phyloP scores from a whole-genome alignment of 768 basidiomycete genomes.

The Psilocybe cyanescens region DNA sequence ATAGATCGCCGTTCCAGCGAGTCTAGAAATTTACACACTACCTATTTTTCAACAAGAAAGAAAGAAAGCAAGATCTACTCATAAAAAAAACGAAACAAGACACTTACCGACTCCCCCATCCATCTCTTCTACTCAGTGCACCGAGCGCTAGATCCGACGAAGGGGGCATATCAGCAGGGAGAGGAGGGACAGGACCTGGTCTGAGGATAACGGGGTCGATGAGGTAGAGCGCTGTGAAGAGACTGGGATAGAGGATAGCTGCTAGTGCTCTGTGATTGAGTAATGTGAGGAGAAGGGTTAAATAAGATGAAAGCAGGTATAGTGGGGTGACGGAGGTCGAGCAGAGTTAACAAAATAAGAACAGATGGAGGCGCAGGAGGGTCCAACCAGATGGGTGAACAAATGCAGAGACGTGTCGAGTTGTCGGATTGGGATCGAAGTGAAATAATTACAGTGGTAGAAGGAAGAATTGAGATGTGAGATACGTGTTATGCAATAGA shows the following conservation, averaged over 20 bases:
- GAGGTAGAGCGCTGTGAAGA: conserved; percentile 76
- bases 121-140: conserved; percentile 60
- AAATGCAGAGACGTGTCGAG: neutral
- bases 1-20: no score
- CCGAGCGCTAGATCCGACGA: conserved; percentile 33
- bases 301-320: neutral
- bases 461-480: no score
- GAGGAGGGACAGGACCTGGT: neutral
- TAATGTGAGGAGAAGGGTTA: no score
- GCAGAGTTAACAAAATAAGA: no score
- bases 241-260: conserved; percentile 59
- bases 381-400: no score
- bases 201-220: conserved; percentile 76
- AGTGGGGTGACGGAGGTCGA: neutral
- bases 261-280: conserved; percentile 58
- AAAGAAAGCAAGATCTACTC: no score
- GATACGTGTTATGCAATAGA: neutral
- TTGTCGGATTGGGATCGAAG: neutral
- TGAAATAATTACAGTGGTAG: no score
- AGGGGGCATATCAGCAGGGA: conserved; percentile 7
- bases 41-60: no score
- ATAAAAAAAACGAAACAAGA: neutral
- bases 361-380: no score
- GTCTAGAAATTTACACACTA: no score
- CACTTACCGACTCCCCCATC: conserved; percentile 63